A percentile compares a stretch with the other conserved stretches of the same genome.
These are phyloP conservation scores for Candida corydali DNA, from an alignment of 805 yeast species.

Conservation along the genomic window DNA sequence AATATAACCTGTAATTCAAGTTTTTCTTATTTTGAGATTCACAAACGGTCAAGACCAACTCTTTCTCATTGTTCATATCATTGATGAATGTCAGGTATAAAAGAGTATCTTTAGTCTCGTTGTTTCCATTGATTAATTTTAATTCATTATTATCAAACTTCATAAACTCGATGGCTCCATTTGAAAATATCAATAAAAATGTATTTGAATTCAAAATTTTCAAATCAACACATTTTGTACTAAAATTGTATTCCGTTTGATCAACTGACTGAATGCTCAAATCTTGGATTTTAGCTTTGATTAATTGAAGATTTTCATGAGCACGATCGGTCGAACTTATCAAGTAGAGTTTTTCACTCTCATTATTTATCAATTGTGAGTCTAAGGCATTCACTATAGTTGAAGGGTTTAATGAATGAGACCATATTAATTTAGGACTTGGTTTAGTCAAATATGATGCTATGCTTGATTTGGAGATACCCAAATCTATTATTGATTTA, in stretches of 20 bases:
- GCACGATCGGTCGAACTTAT: conserved; percentile 39
- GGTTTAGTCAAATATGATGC: conserved; percentile 51
- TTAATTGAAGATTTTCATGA: conserved; percentile 20
- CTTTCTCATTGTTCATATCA: conserved; percentile 3
- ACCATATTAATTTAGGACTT: conserved; percentile 55
- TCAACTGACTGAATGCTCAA: conserved; percentile 5
- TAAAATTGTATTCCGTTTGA: conserved; percentile 9
- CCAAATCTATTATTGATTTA: conserved; percentile 41
- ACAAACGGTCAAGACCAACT: conserved; percentile 5
- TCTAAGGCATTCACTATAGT: conserved; percentile 42
- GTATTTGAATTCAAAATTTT: conserved; percentile 23
- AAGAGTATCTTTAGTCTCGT: background rate
- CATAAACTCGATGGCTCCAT: conserved; percentile 13
- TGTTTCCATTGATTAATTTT: conserved; percentile 6
- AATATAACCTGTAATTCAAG: conserved; percentile 21
- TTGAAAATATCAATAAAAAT: conserved; percentile 16
- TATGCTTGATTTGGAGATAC: conserved; percentile 50
- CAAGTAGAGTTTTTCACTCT: conserved; percentile 22
- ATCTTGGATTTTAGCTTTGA: conserved; percentile 12
- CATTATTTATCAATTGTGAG: conserved; percentile 9
- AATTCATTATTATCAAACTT: conserved; percentile 11
- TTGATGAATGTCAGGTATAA: conserved; percentile 8
- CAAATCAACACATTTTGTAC: conserved; percentile 13
- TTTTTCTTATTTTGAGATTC: conserved; percentile 1
- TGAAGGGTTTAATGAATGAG: conserved; percentile 48